Percentiles rank a stretch among this genome's conserved stretches.
Conservation (phyloP, 768 basidiomycete genomes). For the Daedalea quercina region DNA sequence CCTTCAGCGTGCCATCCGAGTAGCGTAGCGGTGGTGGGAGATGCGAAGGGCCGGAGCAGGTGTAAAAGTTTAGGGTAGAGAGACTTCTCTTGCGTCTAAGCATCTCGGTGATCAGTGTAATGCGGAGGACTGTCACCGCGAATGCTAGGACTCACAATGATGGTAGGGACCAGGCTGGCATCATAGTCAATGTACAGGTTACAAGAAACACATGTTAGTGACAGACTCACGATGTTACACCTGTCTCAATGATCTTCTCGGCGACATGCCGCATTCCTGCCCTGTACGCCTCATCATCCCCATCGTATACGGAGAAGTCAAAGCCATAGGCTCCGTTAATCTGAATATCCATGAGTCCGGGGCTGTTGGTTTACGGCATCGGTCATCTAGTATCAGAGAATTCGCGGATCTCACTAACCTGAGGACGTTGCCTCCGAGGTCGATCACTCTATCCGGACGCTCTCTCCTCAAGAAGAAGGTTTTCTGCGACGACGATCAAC, state of each 20-base stretch:
- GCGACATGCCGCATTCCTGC: constrained; percentile 65
- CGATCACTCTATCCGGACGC: constrained; percentile 56
- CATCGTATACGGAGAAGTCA: constrained; percentile 80
- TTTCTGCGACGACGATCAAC: neutral
- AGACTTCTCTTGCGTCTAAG: constrained; percentile 71
- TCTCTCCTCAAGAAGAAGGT: constrained; percentile 60
- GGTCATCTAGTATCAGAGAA: constrained; percentile 3
- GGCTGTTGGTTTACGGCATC: constrained; percentile 40
- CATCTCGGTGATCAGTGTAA: neutral
- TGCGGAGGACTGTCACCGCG: neutral
- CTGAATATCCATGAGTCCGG: constrained; percentile 83
- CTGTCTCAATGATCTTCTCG: constrained; percentile 76
- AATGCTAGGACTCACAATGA: constrained; percentile 44
- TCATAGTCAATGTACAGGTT: neutral
- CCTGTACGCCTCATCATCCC: constrained; percentile 60
- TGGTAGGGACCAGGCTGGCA: constrained; percentile 23
- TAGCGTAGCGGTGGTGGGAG: constrained; percentile 58
- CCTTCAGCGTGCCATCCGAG: constrained; percentile 92
- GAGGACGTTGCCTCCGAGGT: constrained; percentile 72
- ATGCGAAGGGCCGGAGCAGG: constrained; percentile 62
- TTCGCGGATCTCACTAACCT: constrained; percentile 34
- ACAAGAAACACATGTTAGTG: constrained; percentile 10
- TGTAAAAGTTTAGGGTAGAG: constrained; percentile 65
- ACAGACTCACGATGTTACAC: constrained; percentile 71
- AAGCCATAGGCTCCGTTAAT: constrained; percentile 88